Evolutionary conservation across 2,329 filamentous ascomycete species (phyloP).

Genomic region (Hypoxylon rubiginosum): DNA sequence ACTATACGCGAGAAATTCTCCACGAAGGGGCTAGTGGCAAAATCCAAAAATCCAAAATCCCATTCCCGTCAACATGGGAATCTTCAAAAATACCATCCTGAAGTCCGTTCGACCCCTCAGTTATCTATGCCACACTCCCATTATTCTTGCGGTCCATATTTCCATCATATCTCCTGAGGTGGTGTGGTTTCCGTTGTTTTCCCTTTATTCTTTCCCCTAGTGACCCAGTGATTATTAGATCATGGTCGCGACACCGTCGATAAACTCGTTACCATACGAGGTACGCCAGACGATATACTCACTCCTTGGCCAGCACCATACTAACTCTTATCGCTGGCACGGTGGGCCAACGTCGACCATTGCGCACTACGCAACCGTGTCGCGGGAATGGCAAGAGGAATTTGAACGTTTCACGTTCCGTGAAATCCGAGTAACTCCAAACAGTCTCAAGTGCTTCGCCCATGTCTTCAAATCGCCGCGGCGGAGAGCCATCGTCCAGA

Average conservation of each 20-base stretch:
- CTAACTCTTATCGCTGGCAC: constrained; percentile 22
- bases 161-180: neutral
- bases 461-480: constrained; percentile 32
- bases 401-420: constrained; percentile 36
- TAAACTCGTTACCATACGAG: constrained; percentile 41
- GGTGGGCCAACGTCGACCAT: constrained; percentile 18
- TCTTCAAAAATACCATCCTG: constrained; percentile 30
- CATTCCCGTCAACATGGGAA: constrained; percentile 32
- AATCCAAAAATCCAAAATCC: constrained; percentile 35
- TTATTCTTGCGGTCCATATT: neutral
- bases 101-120: constrained; percentile 4
- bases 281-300: constrained; percentile 38
- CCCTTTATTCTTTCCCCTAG: neutral
- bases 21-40: constrained; percentile 28
- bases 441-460: constrained; percentile 29
- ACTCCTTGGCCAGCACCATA: constrained; percentile 30
- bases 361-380: constrained; percentile 35
- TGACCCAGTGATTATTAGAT: neutral
- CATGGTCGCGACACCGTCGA: constrained; percentile 26
- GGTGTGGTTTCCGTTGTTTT: neutral
- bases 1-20: constrained; percentile 26
- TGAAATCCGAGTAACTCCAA: constrained; percentile 28
- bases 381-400: constrained; percentile 36
- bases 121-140: constrained; percentile 19
- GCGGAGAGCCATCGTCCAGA: constrained; percentile 33